A percentile compares a stretch with the other conserved stretches of the same genome.
phyloP scores from a whole-genome alignment of 108 stramenopile species.

The Nitzschia palea region DNA sequence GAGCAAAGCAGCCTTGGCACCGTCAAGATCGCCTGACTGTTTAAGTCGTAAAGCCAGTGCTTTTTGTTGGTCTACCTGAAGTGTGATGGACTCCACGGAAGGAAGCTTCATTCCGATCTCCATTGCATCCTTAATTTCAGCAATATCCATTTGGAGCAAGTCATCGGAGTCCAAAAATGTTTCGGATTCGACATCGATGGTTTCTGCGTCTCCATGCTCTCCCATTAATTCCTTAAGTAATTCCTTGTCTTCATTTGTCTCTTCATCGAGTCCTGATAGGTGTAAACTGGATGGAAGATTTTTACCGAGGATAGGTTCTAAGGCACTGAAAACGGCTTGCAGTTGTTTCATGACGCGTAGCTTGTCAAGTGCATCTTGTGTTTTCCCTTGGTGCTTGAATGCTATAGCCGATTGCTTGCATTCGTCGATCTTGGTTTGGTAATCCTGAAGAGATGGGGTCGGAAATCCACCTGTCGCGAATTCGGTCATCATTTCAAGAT shows the following conservation, averaged over 20 bases:
- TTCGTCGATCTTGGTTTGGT: constrained; percentile 13
- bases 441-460: constrained; percentile 28
- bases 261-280: not conserved
- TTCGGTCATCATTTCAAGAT: constrained; percentile 42
- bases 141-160: constrained; percentile 27
- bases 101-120: constrained; percentile 33
- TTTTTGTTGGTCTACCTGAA: constrained; percentile 13
- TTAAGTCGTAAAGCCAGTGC: constrained; percentile 17
- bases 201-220: not conserved
- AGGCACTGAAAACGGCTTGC: constrained; percentile 7
- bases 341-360: constrained; percentile 28
- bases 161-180: constrained; percentile 12
- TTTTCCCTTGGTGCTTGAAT: constrained; percentile 29
- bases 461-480: constrained; percentile 16
- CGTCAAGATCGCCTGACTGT: constrained; percentile 18
- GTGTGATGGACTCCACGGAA: not conserved
- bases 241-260: constrained; percentile 12
- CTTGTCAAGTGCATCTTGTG: constrained; percentile 11
- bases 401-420: constrained; percentile 29
- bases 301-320: not conserved
- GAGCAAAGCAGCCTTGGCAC: constrained; percentile 24
- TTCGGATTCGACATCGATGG: not conserved
- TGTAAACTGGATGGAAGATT: not conserved
- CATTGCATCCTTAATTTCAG: constrained; percentile 18
- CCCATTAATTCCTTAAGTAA: not conserved